Evolutionary conservation across 345 rosid species (phyloP).

Genomic region (Populus simonii): DNA sequence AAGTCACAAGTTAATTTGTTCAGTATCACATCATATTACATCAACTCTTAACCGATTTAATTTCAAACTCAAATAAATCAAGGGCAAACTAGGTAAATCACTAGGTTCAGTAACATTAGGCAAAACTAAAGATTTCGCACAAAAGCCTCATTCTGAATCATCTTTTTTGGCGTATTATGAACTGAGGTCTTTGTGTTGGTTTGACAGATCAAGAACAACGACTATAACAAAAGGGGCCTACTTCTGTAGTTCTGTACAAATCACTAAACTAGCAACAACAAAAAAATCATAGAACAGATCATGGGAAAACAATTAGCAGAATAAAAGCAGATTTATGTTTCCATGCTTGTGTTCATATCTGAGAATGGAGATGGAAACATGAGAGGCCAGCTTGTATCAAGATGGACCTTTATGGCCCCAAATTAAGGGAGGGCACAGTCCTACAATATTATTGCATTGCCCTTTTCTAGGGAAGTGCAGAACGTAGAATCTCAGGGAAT

Average conservation of each 20-base stretch:
- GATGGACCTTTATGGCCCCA: neutral
- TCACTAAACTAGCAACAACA: no score
- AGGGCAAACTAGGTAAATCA: no score
- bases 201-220: no score
- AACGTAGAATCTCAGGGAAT: neutral
- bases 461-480: neutral
- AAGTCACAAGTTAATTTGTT: rapidly evolving
- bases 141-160: no score
- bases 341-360: neutral
- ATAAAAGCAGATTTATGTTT: neutral
- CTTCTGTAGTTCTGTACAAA: no score
- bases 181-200: neutral
- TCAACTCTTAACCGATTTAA: no score
- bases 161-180: no score
- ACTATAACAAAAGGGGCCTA: neutral
- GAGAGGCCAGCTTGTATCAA: neutral
- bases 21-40: rapidly evolving
- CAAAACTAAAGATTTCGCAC: no score
- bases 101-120: no score
- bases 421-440: neutral
- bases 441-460: neutral
- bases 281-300: no score
- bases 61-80: no score
- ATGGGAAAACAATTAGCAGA: no score
- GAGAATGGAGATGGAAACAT: neutral